phyloP scores from a whole-genome alignment of 2,329 filamentous ascomycete genomes.

The Aspergillus fructus region DNA sequence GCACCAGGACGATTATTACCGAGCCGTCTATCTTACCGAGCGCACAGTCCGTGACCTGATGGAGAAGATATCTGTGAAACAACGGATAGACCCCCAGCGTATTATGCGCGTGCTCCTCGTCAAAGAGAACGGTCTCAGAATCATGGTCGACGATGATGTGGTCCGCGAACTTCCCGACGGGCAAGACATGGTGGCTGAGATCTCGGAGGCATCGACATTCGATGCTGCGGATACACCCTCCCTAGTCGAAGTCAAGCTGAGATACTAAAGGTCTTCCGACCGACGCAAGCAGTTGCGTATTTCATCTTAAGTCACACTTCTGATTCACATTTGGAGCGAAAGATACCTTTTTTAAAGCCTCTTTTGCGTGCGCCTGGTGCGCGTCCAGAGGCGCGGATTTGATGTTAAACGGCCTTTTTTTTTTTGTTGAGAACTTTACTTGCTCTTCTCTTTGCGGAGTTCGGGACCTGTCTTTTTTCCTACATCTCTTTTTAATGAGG shows the following conservation, averaged over 20 bases:
- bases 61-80: conserved; percentile 72
- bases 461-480: background rate
- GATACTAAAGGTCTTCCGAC: conserved; percentile 41
- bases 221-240: conserved; percentile 28
- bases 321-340: conserved; percentile 3
- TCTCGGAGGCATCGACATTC: conserved; percentile 59
- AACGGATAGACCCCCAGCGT: conserved; percentile 70
- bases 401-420: conserved; percentile 8
- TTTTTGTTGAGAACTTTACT: background rate
- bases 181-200: conserved; percentile 78
- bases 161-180: conserved; percentile 81
- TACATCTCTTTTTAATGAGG: conserved; percentile 1
- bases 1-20: conserved; percentile 64
- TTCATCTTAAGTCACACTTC: conserved; percentile 11
- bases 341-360: background rate
- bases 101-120: conserved; percentile 72
- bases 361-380: conserved; percentile 21
- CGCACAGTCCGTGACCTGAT: conserved; percentile 75
- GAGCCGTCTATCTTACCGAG: conserved; percentile 80
- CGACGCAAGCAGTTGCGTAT: conserved; percentile 10
- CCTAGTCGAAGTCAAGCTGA: conserved; percentile 54
- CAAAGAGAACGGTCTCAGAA: conserved; percentile 71
- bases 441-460: conserved; percentile 18
- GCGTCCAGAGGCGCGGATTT: conserved; percentile 11
- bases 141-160: conserved; percentile 89